phyloP scores from a whole-genome alignment of 306 rosid species.

The Potentilla sterilis region DNA sequence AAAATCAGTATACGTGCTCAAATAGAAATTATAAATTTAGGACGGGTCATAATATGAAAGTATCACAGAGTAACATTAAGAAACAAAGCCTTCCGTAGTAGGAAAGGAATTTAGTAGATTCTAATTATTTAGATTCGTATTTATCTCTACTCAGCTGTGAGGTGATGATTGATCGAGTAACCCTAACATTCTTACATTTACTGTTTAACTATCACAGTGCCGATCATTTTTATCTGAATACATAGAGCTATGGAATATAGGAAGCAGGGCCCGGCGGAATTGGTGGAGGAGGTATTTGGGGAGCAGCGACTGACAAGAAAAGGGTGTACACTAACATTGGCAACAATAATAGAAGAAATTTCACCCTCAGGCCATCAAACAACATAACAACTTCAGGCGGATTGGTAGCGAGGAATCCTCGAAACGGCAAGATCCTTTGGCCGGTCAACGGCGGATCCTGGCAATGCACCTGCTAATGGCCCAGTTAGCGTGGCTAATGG shows the following conservation, averaged over 20 bases:
- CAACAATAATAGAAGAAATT: constrained; percentile 27
- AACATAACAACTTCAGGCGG: constrained; percentile 37
- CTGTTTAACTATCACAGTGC: too few species aligned
- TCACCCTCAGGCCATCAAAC: constrained; percentile 41
- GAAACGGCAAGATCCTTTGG: constrained; percentile 47
- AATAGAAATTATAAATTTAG: too few species aligned
- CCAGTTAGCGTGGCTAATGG: constrained; percentile 50
- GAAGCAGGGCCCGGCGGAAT: constrained; percentile 49
- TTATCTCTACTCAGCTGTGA: too few species aligned
- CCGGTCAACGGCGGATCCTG: constrained; percentile 37
- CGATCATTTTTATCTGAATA: too few species aligned
- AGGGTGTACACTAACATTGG: constrained; percentile 52
- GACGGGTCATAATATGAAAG: too few species aligned
- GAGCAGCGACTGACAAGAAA: constrained; percentile 52
- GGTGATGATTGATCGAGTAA: too few species aligned
- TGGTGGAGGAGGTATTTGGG: constrained; percentile 5
- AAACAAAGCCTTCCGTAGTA: too few species aligned
- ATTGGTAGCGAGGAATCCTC: constrained; percentile 55
- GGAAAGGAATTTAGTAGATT: too few species aligned
- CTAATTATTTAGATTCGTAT: too few species aligned
- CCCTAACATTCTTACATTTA: too few species aligned
- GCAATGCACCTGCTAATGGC: constrained; percentile 23
- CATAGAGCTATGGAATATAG: constrained; percentile 24
- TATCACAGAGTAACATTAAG: too few species aligned
- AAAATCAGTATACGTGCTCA: too few species aligned